Base-by-base conservation (phyloP, 768 basidiomycete species). In the Amanita rubescens region DNA sequence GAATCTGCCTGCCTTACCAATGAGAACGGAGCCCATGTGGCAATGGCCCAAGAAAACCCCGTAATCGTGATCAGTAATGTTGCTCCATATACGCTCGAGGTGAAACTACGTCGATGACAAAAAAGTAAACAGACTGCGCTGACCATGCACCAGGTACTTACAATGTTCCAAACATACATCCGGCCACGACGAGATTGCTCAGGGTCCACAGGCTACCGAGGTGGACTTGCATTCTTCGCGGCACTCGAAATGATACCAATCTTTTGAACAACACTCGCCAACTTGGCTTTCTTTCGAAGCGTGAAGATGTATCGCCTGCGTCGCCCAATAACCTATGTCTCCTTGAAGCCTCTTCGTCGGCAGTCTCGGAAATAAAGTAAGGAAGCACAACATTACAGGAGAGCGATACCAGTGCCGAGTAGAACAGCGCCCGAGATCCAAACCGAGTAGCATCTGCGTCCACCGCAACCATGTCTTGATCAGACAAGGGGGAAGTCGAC, bases 41-140 rank as follows among this genome's bases (percentile, higher is more conserved):
- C 80, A 49, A 97, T 77, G 5, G 93, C 92, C 90, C 89, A 96
- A n/a, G 89, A 86, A 60, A 96, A 86, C 0, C 95, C 95, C 6
- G 85, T 85, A 11, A 88, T 59, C 7, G 85, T 79, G 48, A 96
- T 80, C 55, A 97, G 75, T 11, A 84, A 53, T 0, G 87, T 92
- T 15, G 91, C 86, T 0, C 86, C 83, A 14, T 63, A 63, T 0
- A 94, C 86, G 14, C 76, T 81, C 8, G 79, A 75, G 2, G 83
- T 86, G 59, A 94, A 79, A 58, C 90, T 95, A 61, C 49, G 57
- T 50, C 38, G 45, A 20, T 34, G 12, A n/a, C n/a, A n/a, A n/a
- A n/a, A n/a, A n/a, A 5, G 39, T 8, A 1, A 27, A 11, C 35
- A 14, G 15, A 22, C 15, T 33, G 14, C 32, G 30, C 25, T 27